A percentile compares a stretch with the other conserved stretches of the same genome.
Conservation (phyloP, 1,139 yeast species). For the Blastobotrys apis region DNA sequence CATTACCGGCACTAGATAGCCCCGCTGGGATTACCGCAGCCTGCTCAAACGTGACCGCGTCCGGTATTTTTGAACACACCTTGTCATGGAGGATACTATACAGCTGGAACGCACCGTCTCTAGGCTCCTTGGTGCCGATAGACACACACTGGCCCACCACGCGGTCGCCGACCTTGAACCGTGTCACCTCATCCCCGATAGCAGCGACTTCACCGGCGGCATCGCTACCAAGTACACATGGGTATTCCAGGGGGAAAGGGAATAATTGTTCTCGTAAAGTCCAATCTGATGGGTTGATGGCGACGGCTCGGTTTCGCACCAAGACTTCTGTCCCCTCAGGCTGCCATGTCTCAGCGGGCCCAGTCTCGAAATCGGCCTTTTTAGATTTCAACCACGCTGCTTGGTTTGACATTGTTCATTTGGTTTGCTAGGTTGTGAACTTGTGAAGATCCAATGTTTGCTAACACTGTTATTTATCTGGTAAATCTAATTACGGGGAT, state of each 20-base stretch:
- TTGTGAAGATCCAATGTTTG: too few relatives aligned
- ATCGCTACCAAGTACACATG: constrained; percentile 37
- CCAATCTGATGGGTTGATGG: constrained; percentile 76
- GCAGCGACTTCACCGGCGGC: constrained; percentile 54
- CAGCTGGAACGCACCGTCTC: constrained; percentile 58
- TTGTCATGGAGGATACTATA: constrained; percentile 36
- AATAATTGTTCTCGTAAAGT: constrained; percentile 52
- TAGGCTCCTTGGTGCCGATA: constrained; percentile 49
- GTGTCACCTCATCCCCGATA: constrained; percentile 53
- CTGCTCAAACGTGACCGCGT: constrained; percentile 3
- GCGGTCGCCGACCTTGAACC: constrained; percentile 50
- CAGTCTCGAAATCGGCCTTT: not conserved
- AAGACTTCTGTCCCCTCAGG: constrained; percentile 41
- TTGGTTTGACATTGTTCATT: too few relatives aligned
- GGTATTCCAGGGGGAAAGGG: constrained; percentile 46
- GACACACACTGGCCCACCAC: too few relatives aligned
- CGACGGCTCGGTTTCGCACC: constrained; percentile 54
- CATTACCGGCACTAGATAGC: constrained; percentile 5
- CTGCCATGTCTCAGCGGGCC: not conserved
- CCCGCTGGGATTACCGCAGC: constrained; percentile 4
- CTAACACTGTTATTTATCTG: too few relatives aligned
- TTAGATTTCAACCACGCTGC: constrained; percentile 7
- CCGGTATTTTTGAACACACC: constrained; percentile 3
- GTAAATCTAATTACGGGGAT: too few relatives aligned
- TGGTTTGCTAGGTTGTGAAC: too few relatives aligned